A percentile compares a stretch with the other conserved stretches of the same genome.
phyloP scores from a whole-genome alignment of 2,329 filamentous ascomycete genomes.

The Proliferodiscus dingleyae region DNA sequence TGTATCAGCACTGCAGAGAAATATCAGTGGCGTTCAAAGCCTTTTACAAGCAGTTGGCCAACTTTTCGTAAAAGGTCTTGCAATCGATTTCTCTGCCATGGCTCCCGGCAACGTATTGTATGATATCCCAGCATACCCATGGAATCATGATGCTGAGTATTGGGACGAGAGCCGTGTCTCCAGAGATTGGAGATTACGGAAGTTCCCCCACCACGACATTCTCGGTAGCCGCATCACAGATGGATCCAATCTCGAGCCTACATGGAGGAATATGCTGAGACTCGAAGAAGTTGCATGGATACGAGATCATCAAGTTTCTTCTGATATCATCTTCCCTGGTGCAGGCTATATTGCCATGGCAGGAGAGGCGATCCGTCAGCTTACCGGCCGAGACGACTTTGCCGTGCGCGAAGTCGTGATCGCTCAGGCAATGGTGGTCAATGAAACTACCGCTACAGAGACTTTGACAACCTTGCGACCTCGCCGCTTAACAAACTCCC shows the following conservation, averaged over 20 bases:
- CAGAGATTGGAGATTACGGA: constrained; percentile 39
- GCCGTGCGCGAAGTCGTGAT: constrained; percentile 2
- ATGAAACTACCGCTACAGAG: constrained; percentile 18
- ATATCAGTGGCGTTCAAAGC: constrained; percentile 2
- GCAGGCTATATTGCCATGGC: constrained; percentile 33
- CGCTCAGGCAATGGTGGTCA: constrained; percentile 21
- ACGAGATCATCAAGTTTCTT: constrained; percentile 44
- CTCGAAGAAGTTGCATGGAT: constrained; percentile 40
- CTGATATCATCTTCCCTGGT: constrained; percentile 45
- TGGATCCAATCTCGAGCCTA: constrained; percentile 17
- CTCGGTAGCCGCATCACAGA: constrained; percentile 25
- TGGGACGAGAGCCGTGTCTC: constrained; percentile 49
- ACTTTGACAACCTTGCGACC: constrained; percentile 25
- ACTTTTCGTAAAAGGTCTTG: constrained; percentile 1
- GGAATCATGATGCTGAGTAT: constrained; percentile 46
- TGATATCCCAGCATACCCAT: constrained; percentile 47
- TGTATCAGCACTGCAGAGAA: constrained; percentile 5
- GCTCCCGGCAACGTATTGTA: constrained; percentile 38
- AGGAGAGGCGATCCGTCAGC: constrained; percentile 11
- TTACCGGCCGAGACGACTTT: constrained; percentile 16
- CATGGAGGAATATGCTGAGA: constrained; percentile 29
- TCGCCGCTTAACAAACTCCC: constrained; percentile 16
- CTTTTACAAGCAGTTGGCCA: constrained; percentile 8
- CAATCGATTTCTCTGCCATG: constrained; percentile 5
- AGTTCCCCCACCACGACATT: constrained; percentile 37